These are phyloP conservation scores for Ricinus communis DNA, from an alignment of 345 rosid species.

Conservation along the genomic window DNA sequence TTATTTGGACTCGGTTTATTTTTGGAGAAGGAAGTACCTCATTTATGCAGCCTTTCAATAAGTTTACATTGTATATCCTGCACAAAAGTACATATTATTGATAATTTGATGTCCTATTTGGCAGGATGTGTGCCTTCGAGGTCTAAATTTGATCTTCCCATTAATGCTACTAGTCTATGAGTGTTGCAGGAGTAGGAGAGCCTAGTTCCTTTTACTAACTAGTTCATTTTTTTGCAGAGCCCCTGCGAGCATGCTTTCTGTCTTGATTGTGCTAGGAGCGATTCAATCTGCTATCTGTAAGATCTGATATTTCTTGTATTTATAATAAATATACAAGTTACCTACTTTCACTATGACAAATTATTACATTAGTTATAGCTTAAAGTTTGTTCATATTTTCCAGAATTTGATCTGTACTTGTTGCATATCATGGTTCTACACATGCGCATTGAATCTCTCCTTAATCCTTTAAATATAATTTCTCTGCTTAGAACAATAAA, in stretches of 20 bases:
- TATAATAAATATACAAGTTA: neutral
- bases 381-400: neutral
- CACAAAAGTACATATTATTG: neutral
- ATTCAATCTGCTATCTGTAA: slow-evolving; percentile 95
- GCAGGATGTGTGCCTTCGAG: neutral
- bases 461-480: slow-evolving; percentile 1
- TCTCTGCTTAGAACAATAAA: neutral
- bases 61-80: neutral
- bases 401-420: neutral
- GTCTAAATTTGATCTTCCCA: neutral
- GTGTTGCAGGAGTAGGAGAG: slow-evolving; percentile 6
- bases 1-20: neutral
- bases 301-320: slow-evolving; percentile 27
- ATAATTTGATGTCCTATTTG: neutral
- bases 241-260: slow-evolving; percentile 97
- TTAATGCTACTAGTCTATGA: neutral
- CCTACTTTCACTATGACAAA: neutral
- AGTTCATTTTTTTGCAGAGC: slow-evolving; percentile 50
- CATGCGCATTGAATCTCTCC: neutral
- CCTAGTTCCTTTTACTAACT: neutral
- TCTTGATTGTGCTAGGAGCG: slow-evolving; percentile 93
- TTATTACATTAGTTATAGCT: neutral
- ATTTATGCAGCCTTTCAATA: neutral
- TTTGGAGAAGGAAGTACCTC: neutral
- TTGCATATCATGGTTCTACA: neutral